Evolutionary conservation across 805 yeast species (phyloP).

Genomic region (Lipomyces mesembrius): DNA sequence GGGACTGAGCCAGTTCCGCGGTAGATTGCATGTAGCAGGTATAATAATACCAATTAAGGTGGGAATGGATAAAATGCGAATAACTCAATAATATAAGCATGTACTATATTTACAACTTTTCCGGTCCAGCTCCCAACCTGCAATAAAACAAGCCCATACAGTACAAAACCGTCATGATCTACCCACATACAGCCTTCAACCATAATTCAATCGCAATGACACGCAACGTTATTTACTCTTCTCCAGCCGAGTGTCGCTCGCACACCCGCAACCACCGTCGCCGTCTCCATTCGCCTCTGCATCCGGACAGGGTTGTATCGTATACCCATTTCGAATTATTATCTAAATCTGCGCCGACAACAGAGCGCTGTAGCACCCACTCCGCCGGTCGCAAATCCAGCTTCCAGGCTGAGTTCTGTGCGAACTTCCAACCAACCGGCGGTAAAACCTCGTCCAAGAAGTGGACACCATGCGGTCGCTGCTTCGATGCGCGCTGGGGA

Average conservation of each 20-base stretch:
- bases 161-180: constrained; percentile 1
- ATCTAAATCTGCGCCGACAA: constrained; percentile 43
- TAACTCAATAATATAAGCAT: neutral
- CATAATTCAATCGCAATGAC: neutral
- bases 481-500: constrained; percentile 52
- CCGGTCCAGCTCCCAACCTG: neutral
- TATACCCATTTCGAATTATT: constrained; percentile 48
- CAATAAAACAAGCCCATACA: neutral
- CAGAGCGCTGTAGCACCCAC: constrained; percentile 59
- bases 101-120: neutral
- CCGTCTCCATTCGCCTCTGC: constrained; percentile 49
- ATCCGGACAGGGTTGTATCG: constrained; percentile 41
- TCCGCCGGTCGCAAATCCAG: constrained; percentile 58
- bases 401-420: constrained; percentile 62
- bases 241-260: constrained; percentile 36
- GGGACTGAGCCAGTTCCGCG: too few relatives aligned
- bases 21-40: too few relatives aligned
- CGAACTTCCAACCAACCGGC: constrained; percentile 77
- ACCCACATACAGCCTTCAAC: neutral
- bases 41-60: too few relatives aligned
- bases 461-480: constrained; percentile 68
- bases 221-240: neutral
- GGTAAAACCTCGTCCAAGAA: constrained; percentile 61
- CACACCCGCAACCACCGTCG: constrained; percentile 48
- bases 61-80: neutral